Percentiles rank a stretch among this genome's conserved stretches.
phyloP scores from a whole-genome alignment of 305 asterid genomes.

The Andrographis paniculata region DNA sequence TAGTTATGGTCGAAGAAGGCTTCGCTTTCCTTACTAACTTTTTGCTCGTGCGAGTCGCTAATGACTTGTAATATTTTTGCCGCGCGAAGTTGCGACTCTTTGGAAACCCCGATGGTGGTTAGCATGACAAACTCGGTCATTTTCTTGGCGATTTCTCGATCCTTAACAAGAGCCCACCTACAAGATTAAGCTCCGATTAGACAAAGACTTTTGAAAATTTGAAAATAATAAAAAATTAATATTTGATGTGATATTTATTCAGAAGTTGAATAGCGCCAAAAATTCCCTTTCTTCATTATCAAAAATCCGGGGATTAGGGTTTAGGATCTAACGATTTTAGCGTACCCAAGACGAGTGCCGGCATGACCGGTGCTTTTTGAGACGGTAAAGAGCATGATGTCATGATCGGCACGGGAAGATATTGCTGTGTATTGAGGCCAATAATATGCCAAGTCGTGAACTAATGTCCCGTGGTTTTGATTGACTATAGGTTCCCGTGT shows the following conservation, averaged over 20 bases:
- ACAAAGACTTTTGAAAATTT: too few relatives aligned
- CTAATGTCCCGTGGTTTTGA: conserved; percentile 36
- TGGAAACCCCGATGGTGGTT: conserved; percentile 80
- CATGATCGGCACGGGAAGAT: conserved; percentile 59
- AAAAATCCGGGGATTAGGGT: too few relatives aligned
- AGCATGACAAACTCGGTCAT: conserved; percentile 72
- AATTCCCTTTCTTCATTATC: too few relatives aligned
- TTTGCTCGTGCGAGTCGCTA: conserved; percentile 39
- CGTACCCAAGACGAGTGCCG: conserved; percentile 75
- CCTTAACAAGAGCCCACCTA: conserved; percentile 91
- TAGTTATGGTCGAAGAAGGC: conserved; percentile 56
- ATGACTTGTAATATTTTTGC: conserved; percentile 62
- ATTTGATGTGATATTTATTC: too few relatives aligned
- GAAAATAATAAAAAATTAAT: too few relatives aligned
- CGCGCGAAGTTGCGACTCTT: conserved; percentile 83
- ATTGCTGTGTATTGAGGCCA: conserved; percentile 95
- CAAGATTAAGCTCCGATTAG: too few relatives aligned
- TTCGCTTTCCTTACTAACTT: conserved; percentile 19
- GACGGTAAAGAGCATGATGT: conserved; percentile 87
- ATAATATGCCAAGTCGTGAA: conserved; percentile 85
- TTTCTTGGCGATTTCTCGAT: conserved; percentile 55
- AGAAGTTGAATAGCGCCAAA: too few relatives aligned
- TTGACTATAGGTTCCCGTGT: conserved; percentile 63
- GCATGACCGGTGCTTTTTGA: conserved; percentile 97
- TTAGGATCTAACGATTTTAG: not conserved